Evolutionary conservation across 257 asterid species (phyloP), one percentile per base, ranked within the genome.

Genomic region (Solanum chiquidenum): DNA sequence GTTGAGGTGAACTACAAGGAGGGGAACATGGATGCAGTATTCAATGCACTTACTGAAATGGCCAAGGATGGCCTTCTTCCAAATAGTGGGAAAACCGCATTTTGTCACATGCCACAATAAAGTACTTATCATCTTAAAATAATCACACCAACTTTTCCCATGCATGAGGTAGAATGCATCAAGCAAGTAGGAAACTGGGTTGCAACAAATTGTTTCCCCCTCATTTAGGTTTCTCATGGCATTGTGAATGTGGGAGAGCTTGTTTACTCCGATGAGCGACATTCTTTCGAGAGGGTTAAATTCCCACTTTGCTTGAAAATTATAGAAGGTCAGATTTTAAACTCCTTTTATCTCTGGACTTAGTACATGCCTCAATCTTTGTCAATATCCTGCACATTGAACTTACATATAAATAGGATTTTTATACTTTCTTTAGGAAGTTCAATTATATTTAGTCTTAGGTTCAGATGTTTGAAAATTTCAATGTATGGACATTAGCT

Each of bases 11-110:
- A 94, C 76, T 92, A 88, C 88, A 94, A 92, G 91, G 98, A 95
- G 90, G 99, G 98, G 86, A 95, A 95, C 90, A 88, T 95, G 94
- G 91, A 93, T 90, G 98, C 94, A 9, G 98, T 92, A 21, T 92
- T 95, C 86, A 88, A 86, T 71, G 90, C 93, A 88, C 95, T 96
- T 34, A 84, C 91, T 20, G 96, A 94, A 72, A 95, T 96, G 99
- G 96, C 94, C 37, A 94, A 91, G 90, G 98, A 95, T 83, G 98
- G 99, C 73, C 96, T 95, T 90, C 98, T 95, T 90, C 99, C 98
- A 2, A 90, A 93, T 87, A 94, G 94, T 82, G 89, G 86, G 37
- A 90, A 88, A 89, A 91, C 91, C 86, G 83, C 88, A 72, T 34
- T 37, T 40, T 40, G 27, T 85, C 82, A 18, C 64, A 60, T 85